phyloP scores from a whole-genome alignment of 495 filamentous ascomycete species.

The Neurospora hispaniola region DNA sequence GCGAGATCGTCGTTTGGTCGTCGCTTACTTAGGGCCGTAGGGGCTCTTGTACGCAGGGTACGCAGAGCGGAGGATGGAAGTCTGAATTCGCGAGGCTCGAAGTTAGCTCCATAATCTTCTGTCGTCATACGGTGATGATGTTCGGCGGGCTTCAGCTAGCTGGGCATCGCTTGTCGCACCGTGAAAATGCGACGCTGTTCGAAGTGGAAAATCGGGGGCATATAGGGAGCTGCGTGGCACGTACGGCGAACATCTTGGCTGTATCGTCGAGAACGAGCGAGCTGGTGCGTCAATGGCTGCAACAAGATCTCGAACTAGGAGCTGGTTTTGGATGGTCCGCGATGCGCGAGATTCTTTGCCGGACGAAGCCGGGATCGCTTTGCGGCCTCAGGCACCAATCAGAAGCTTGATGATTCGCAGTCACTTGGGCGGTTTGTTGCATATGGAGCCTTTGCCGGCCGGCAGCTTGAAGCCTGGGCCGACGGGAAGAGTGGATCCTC shows the following conservation, averaged over 20 bases:
- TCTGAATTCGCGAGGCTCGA: slow-evolving; percentile 16
- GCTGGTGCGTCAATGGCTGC: slow-evolving; percentile 24
- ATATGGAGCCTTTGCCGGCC: neutral
- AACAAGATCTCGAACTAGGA: slow-evolving; percentile 8
- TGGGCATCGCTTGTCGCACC: neutral
- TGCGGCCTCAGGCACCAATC: slow-evolving; percentile 15
- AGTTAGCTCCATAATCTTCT: slow-evolving; percentile 11
- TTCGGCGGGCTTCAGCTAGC: neutral
- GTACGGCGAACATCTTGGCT: slow-evolving; percentile 34
- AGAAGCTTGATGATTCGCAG: neutral
- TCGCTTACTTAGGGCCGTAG: slow-evolving; percentile 43
- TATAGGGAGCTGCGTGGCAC: slow-evolving; percentile 1
- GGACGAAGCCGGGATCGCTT: slow-evolving; percentile 21
- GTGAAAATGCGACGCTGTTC: neutral
- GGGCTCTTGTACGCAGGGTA: slow-evolving; percentile 36
- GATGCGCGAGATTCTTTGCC: slow-evolving; percentile 26
- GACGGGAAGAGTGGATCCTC: neutral
- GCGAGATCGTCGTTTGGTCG: neutral
- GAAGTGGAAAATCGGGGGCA: neutral
- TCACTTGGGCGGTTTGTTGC: neutral
- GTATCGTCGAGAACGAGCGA: slow-evolving; percentile 10
- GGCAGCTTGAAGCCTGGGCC: neutral
- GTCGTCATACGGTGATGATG: slow-evolving; percentile 1
- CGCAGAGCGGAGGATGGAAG: slow-evolving; percentile 20
- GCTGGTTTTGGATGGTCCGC: slow-evolving; percentile 13